phyloP scores from a whole-genome alignment of 192 early-diverging fungal genomes.

The Linnemannia zychae region DNA sequence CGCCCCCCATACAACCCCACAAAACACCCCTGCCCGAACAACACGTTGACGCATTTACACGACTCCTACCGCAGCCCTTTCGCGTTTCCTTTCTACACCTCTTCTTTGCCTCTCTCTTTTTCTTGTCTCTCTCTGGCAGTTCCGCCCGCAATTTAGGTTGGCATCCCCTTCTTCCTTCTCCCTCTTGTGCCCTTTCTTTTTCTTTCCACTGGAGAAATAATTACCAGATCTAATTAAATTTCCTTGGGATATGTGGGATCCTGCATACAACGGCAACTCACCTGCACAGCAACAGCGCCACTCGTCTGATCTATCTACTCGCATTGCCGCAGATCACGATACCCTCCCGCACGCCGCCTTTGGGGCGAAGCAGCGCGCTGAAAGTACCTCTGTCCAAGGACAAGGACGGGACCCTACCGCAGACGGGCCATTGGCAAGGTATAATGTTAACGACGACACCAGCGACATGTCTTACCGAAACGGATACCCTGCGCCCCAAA shows the following conservation, averaged over 20 bases:
- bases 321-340: not conserved
- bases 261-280: not conserved
- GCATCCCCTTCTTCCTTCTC: not conserved
- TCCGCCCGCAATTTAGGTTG: not conserved
- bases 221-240: not conserved
- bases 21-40: not conserved
- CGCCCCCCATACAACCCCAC: not conserved
- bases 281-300: not conserved
- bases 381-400: not conserved
- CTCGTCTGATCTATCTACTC: not conserved
- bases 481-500: not conserved
- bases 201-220: not conserved
- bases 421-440: not conserved
- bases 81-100: not conserved
- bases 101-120: not conserved
- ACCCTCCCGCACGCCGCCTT: not conserved
- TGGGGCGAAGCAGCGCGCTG: not conserved
- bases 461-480: not conserved
- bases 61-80: not conserved
- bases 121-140: not conserved
- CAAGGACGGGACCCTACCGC: not conserved
- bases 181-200: not conserved
- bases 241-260: conserved; percentile 1
- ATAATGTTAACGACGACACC: no score
- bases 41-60: not conserved